phyloP scores from a whole-genome alignment of 345 rosid genomes.

The Hevea brasiliensis region DNA sequence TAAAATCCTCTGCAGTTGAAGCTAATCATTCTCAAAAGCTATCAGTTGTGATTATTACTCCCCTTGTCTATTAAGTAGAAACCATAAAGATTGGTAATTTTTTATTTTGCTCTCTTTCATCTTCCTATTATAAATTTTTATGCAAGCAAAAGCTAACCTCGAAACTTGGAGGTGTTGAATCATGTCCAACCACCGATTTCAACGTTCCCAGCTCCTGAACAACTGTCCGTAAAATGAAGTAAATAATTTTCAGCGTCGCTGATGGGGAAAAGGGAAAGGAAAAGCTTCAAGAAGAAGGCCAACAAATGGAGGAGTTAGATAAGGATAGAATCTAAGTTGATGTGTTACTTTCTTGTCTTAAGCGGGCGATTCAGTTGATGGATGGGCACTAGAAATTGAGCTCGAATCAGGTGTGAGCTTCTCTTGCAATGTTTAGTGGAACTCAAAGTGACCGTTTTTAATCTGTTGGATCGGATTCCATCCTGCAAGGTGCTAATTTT shows the following conservation, averaged over 20 bases:
- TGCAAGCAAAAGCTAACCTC: not conserved
- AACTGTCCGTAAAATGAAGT: not conserved
- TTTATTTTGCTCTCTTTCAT: too few species aligned
- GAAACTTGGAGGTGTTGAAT: not conserved
- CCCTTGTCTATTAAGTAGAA: not conserved
- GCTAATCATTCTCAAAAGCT: not conserved
- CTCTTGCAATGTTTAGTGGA: not conserved
- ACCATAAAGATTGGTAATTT: not conserved
- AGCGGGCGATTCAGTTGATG: constrained; percentile 6
- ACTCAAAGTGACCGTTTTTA: not conserved
- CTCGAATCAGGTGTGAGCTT: constrained; percentile 16
- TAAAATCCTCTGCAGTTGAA: not conserved
- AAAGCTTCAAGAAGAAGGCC: not conserved
- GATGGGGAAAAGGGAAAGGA: not conserved
- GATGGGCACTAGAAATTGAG: constrained; percentile 6
- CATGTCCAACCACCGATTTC: not conserved
- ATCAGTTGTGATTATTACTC: not conserved
- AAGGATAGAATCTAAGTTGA: not conserved
- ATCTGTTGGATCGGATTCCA: too few species aligned
- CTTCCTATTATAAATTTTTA: not conserved
- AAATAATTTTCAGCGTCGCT: not conserved
- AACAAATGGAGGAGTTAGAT: not conserved
- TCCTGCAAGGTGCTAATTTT: too few species aligned
- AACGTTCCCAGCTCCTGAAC: not conserved
- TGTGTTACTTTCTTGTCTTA: not conserved